Base-by-base conservation (phyloP, 441 rosid species). In the Theobroma grandiflorum region DNA sequence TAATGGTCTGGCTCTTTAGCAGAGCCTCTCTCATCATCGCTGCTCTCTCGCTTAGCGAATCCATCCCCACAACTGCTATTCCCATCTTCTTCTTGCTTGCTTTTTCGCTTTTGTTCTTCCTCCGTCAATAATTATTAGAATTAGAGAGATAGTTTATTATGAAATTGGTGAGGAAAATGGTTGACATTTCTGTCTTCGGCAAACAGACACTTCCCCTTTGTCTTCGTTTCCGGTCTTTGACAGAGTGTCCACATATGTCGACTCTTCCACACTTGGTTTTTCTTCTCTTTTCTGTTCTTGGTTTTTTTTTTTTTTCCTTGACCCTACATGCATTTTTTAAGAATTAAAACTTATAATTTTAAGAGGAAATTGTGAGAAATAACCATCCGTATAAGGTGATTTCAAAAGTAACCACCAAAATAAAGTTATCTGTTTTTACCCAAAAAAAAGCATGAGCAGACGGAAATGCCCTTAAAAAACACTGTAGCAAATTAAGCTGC, bases 1-100 rank as follows among this genome's bases (percentile, higher is more conserved):
- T 91, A 80, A 96, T 96, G 8, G 89, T 91, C 85, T 96, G 98
- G 84, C 97, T 92, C 85, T 91, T 93, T 42, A 82, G 95, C 77
- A 96, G 92, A 16, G 98, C 90, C 64, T 86, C 91, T 57, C 96
- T 88, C 97, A 96, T 96, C 86, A 79, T 86, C 11, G 87, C 77
- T 8, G 98, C 98, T 88, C 91, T 89, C 47, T 92, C 93, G 70
- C 90, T 89, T 49, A 93, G 92, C 2, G 92, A 90, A 81, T 96
- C 98, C 90, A 87, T 84, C 61, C 84, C 88, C 63, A 75, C 87
- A 9, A 82, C 86, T 67, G 85, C 88, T 31, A 83, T 85, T 22
- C 81, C 90, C 84, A 87, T 86, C 57, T 76, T 82, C 87, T 76
- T 78, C 52, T 73, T 75, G 72, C 42, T 37, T 16, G 16, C 70